Base-by-base conservation (phyloP, 106 monocot species). In the Dactylorhiza incarnata region DNA sequence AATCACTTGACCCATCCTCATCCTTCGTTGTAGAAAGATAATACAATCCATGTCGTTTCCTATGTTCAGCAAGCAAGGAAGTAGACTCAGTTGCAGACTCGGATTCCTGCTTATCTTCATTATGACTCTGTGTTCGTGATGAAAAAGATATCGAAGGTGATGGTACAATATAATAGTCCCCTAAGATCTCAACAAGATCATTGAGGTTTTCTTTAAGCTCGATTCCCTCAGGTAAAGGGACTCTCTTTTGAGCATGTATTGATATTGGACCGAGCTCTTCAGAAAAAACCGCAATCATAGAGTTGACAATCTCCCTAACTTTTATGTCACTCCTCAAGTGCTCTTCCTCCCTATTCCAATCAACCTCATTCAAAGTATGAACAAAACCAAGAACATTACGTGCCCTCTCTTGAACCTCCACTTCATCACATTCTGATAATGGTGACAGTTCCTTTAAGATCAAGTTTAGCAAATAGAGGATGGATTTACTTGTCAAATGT, bases 361-460 rank as follows among this genome's bases (percentile, higher is more conserved):
- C 81, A 72, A 78, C 51, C 68, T 82, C 82, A 78, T 74, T 66
- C 29, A 89, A 37, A 54, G 80, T 70, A 9, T 78, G 83, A 78
- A 94, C 58, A 37, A 90, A 80, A 76, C 91, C 89, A 49, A 97
- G 80, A 9, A 91, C 84, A 83, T 91, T 94, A n/a, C 83, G 20
- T 15, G 89, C 85, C 59, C 93, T 81, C 71, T 91, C 97, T 74
- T 85, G 85, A 74, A 97, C 80, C 74, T 91, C 93, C n/a, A 93
- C 91, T 55, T 89, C 89, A 78, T 87, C 77, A 62, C 82, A 83
- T 22, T 86, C 86, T 37, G 61, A 53, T 13, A 97, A 79, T 7
- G 94, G 97, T 48, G 55, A 81, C 16, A 97, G 9, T 54, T 84
- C 76, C 1, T 78, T 84, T 80, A 87, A 82, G 54, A 94, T 82